Evolutionary conservation across 2,329 filamentous ascomycete genomes (phyloP), one percentile per base, ranked within the genome.

Genomic region (Colletotrichum sp.): DNA sequence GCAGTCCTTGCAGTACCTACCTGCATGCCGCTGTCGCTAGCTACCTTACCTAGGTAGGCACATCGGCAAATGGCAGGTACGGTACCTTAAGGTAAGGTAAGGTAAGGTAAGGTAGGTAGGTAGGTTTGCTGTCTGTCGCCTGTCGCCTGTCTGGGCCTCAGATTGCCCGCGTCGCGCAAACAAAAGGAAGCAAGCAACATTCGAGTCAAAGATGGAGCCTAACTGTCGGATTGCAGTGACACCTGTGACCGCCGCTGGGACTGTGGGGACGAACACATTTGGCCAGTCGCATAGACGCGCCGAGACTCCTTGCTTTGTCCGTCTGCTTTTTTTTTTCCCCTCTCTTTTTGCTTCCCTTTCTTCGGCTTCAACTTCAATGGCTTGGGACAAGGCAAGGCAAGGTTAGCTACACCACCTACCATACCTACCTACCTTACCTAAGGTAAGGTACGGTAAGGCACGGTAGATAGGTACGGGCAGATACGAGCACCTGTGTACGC

Each of bases 161-260:
- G 26, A 32, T n/a, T 32, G 43, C 43, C n/a, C 28, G 14, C 26
- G 26, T 32, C 28, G 36, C 21, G 21, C 24, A 58, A 24, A 30
- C 14, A 68, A 58, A 58, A 58, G 52, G 16, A 68, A 59, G 65
- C 65, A 68, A 59, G 65, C 65, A 68, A 43, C 43, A 24, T 32
- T 34, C 28, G 58, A 61, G 30, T 52, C 30, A 32, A n/a, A 21
- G 68, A 59, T 43, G 28, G 52, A 24, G 52, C 65, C 65, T 38
- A 69, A 28, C 28, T 64, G 36, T 56, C 64, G 65, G 65, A 69
- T 73, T 61, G 58, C 48, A 72, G 38, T 66, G 52, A 67, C 68
- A 66, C 58, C 58, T 70, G 58, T 59, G 26, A 55, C 61, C 68
- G 38, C 72, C 61, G 59, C 52, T 52, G 66, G 66, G 59, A 59